Base-by-base conservation (phyloP, 148 eudicot genomes). In the Gaultheria prostrata region DNA sequence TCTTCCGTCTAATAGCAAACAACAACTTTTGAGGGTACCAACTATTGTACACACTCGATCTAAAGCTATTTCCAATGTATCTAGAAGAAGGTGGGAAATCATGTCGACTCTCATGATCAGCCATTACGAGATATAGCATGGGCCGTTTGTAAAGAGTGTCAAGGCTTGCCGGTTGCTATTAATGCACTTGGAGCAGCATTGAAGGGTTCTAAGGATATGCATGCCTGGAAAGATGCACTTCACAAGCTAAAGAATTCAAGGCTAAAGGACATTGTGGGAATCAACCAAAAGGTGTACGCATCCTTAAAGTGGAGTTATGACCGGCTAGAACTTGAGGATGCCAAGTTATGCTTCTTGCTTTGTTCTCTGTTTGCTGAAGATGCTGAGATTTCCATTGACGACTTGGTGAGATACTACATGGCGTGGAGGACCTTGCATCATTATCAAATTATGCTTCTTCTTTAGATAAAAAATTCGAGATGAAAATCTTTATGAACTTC, bases 91-190 rank as follows among this genome's bases (percentile, higher is more conserved):
- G 51, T 63, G 73, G 73, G 53, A 18, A 63, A 35, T 43, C 21
- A 1, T 76, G n/a, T 17, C 6, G 45, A 50, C 20, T 7, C 48
- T 48, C 9, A 33, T 0, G 53, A 26, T 35, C 4, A 35, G 4
- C 39, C 39, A 13, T 14, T 78, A 3, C 30, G 0, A n/a, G 10
- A 43, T 4, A 0, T 54, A 24, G 78, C 54, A 12, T 17, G 2
- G 33, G 8, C 46, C 0, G 74, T 85, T 33, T 82, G 82, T 26
- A 17, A 75, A 4, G 79, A 85, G 48, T 85, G 87, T 43, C 49
- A 24, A 50, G 78, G 84, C 21, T 81, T 85, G 72, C 87, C 87
- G 0, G 46, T 82, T 15, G 81, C 69, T 4, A 82, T 85, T 21
- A 18, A 1, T 32, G 76, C 87, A 3, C 20, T 82, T 32, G 82